These are phyloP conservation scores for Mimosa pudica DNA, from an alignment of 306 rosid genomes.

Conservation along the genomic window DNA sequence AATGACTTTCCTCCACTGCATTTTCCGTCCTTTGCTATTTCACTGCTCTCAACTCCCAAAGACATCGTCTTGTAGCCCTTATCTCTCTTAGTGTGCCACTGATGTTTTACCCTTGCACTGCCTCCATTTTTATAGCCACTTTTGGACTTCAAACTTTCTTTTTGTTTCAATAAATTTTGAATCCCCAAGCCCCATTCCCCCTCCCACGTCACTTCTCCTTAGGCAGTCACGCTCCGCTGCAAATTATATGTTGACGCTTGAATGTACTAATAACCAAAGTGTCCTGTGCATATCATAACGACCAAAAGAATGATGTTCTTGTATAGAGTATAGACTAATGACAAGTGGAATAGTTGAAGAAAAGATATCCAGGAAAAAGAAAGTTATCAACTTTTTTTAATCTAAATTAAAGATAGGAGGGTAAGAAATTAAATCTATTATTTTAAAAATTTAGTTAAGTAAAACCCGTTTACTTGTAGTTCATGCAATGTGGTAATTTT, in stretches of 20 bases:
- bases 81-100: too few relatives aligned
- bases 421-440: neutral
- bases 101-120: too few relatives aligned
- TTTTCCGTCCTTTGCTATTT: too few relatives aligned
- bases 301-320: constrained; percentile 85
- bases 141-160: too few relatives aligned
- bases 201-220: too few relatives aligned
- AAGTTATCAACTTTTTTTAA: constrained; percentile 17
- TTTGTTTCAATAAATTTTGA: too few relatives aligned
- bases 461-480: neutral
- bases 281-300: constrained; percentile 95
- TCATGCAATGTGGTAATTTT: constrained; percentile 22
- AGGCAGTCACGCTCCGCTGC: neutral
- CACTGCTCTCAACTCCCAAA: too few relatives aligned
- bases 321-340: constrained; percentile 90
- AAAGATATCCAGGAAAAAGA: constrained; percentile 94
- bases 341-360: constrained; percentile 97
- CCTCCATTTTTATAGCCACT: too few relatives aligned
- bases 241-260: constrained; percentile 35
- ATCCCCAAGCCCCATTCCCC: too few relatives aligned
- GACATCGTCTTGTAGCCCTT: too few relatives aligned
- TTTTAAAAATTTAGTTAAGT: neutral
- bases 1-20: too few relatives aligned
- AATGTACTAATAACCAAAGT: constrained; percentile 93
- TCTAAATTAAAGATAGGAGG: too few relatives aligned